phyloP scores from a whole-genome alignment of 1,284 basidiomycete species.

The Irpex lacteus region DNA sequence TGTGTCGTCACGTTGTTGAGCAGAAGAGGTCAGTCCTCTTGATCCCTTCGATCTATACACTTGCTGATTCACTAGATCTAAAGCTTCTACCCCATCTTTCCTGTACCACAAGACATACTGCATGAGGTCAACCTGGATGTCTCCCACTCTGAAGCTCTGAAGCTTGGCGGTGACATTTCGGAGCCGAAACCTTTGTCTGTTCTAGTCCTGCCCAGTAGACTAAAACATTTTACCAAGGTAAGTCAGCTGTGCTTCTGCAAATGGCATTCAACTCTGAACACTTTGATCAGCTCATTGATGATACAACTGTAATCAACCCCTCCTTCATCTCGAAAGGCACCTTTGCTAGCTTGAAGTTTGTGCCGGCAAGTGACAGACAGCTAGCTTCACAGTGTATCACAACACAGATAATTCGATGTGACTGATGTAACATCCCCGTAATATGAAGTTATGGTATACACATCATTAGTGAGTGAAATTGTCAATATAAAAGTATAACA shows the following conservation, averaged over 20 bases:
- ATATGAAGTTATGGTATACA: too few relatives aligned
- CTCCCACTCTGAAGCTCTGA: slow-evolving; percentile 62
- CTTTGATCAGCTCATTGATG: slow-evolving; percentile 56
- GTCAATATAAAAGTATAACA: too few relatives aligned
- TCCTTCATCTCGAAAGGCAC: slow-evolving; percentile 60
- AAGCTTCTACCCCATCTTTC: slow-evolving; percentile 96
- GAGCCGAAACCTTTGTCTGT: slow-evolving; percentile 68
- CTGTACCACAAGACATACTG: slow-evolving; percentile 71
- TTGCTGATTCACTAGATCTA: too few relatives aligned
- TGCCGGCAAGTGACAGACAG: slow-evolving; percentile 26
- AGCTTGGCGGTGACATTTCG: slow-evolving; percentile 35
- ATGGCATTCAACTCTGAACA: not conserved
- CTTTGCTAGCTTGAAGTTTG: slow-evolving; percentile 41
- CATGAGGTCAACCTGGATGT: slow-evolving; percentile 87
- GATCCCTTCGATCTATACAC: not conserved
- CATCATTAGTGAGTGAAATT: too few relatives aligned
- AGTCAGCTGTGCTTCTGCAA: slow-evolving; percentile 7
- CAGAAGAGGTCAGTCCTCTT: slow-evolving; percentile 70
- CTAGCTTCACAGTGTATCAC: not conserved
- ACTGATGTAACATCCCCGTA: not conserved
- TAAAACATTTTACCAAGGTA: slow-evolving; percentile 87
- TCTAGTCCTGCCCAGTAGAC: slow-evolving; percentile 78
- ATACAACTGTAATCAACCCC: slow-evolving; percentile 70
- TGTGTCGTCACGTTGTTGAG: slow-evolving; percentile 79
- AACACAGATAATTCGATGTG: not conserved